These are phyloP conservation scores for Scheffersomyces quercinus DNA, from an alignment of 1,139 yeast genomes.

Conservation along the genomic window DNA sequence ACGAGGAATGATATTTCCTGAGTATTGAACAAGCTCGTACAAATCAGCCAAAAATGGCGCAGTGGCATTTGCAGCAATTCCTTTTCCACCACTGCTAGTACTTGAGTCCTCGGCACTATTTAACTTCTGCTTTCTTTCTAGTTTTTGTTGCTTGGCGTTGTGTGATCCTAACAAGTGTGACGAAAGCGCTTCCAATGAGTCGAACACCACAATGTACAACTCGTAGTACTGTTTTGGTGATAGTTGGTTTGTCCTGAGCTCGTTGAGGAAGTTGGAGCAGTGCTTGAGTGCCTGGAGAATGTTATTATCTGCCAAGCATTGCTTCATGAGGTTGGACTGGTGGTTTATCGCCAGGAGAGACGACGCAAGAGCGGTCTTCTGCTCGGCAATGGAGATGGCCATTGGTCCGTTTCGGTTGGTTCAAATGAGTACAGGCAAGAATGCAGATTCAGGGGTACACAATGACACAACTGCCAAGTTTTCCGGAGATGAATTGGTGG, in stretches of 20 bases:
- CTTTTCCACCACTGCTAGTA: background rate
- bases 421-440: no score
- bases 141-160: conserved; percentile 36
- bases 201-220: conserved; percentile 81
- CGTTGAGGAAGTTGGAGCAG: conserved; percentile 80
- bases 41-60: conserved; percentile 83
- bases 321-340: conserved; percentile 77
- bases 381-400: conserved; percentile 11
- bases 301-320: conserved; percentile 67
- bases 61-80: conserved; percentile 8
- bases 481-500: no score
- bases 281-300: conserved; percentile 88
- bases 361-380: conserved; percentile 39
- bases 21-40: conserved; percentile 92
- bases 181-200: conserved; percentile 72
- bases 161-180: conserved; percentile 67
- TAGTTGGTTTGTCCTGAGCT: conserved; percentile 71
- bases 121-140: conserved; percentile 6
- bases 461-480: no score
- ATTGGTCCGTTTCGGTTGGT: background rate
- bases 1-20: conserved; percentile 90
- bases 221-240: conserved; percentile 95
- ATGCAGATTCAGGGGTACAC: no score
- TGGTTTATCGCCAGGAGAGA: conserved; percentile 61
- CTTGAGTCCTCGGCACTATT: background rate